A percentile compares a stretch with the other conserved stretches of the same genome.
Conservation (phyloP, 2,329 filamentous ascomycete genomes). For the Penicillium occitanis region DNA sequence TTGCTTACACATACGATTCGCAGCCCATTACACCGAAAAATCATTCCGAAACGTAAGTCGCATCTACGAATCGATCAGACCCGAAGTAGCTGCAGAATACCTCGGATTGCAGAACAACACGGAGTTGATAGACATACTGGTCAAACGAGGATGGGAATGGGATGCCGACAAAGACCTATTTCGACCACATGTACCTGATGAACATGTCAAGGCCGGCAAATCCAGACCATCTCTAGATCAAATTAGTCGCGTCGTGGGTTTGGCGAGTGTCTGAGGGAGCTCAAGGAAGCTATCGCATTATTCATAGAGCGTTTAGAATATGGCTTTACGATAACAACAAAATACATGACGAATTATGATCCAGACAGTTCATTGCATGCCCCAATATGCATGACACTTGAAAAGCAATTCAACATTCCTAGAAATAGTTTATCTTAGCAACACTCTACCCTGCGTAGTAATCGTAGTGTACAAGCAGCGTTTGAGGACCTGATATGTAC, state of each 20-base stretch:
- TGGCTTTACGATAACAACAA: neutral
- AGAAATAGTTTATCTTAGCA: neutral
- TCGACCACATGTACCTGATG: conserved; percentile 30
- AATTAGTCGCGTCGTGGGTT: conserved; percentile 35
- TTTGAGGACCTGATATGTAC: conserved; percentile 42
- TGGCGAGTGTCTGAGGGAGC: conserved; percentile 33
- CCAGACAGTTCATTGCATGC: neutral
- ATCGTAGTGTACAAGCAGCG: conserved; percentile 40
- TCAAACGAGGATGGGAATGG: conserved; percentile 41
- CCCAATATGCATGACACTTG: neutral
- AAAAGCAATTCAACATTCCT: neutral
- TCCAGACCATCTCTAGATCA: conserved; percentile 25
- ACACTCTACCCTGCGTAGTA: conserved; percentile 37
- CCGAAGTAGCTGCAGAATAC: conserved; percentile 36
- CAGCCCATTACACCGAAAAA: conserved; percentile 42
- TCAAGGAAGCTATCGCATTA: conserved; percentile 23
- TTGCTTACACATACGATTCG: neutral
- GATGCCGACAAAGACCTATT: conserved; percentile 36
- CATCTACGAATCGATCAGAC: conserved; percentile 43
- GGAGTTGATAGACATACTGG: conserved; percentile 35
- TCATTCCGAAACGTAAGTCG: conserved; percentile 40
- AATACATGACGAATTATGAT: conserved; percentile 1
- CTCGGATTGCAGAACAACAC: conserved; percentile 34
- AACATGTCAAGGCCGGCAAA: conserved; percentile 23
- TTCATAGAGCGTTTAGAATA: neutral